Evolutionary conservation across 2,329 filamentous ascomycete genomes (phyloP), one percentile per base, ranked within the genome.

Genomic region (Fusarium xyrophilum): DNA sequence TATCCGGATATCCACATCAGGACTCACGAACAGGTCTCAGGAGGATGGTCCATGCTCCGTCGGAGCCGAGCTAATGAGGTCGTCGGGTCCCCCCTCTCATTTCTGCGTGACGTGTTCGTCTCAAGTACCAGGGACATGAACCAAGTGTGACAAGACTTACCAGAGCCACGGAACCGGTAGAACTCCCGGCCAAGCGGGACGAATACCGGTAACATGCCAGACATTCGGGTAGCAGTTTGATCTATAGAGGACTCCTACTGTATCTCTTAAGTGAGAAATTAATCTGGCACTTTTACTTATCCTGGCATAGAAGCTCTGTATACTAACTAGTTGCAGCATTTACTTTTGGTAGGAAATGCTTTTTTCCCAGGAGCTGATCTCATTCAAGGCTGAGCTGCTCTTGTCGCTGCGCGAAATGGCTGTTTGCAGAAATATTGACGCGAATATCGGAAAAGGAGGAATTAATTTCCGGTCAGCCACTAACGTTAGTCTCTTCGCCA

Each of bases 381-480:
- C 5, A 17, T 38, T 51, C 32, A 13, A 51, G 47, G 19, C 19
- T 39, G 23, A 36, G 13, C 32, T 28, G 47, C 25, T 51, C 47
- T n/a, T 17, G 11, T 25, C 3, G 4, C 21, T 25, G 17, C 6
- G 19, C 13, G 32, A 50, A 36, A 36, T 50, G 25, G 48, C 48
- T 23, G 35, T 42, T 52, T 52, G 23, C 35, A 30, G 48, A 42
- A 39, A 51, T 12, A n/a, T 19, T 21, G 35, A 25, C 35, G 46
- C 48, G 42, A 52, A 42, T 2, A 12, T 52, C 48, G 48, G 48
- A 52, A 52, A 39, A 30, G 48, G 48, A 52, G n/a, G 48, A 52
- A 52, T 52, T 52, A 52, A 52, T 52, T 52, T 52, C 48, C 48
- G 23, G 48, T 42, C 35, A 42, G 48, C 48, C 48, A 40, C 35